These are phyloP conservation scores for Zarea fungicola DNA, from an alignment of 2,329 filamentous ascomycete species.

Conservation along the genomic window DNA sequence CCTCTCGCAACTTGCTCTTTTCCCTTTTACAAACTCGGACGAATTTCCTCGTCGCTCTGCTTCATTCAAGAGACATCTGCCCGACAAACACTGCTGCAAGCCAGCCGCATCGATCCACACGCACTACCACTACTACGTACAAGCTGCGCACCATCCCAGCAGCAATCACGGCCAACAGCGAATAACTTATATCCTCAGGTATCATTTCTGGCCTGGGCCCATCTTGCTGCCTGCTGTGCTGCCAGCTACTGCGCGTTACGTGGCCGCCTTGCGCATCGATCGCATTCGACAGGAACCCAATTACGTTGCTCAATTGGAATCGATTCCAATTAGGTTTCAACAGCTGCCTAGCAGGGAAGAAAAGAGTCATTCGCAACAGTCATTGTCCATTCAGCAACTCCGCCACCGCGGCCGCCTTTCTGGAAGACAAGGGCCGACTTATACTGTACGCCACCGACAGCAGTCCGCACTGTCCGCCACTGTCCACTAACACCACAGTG, in stretches of 20 bases:
- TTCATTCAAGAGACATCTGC: too few species aligned
- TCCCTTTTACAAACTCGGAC: too few species aligned
- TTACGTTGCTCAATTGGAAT: background rate
- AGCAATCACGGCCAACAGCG: background rate
- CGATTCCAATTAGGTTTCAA: background rate
- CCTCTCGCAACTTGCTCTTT: too few species aligned
- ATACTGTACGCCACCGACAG: background rate
- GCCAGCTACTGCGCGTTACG: background rate
- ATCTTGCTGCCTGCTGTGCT: background rate
- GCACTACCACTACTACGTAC: too few species aligned
- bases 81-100: too few species aligned
- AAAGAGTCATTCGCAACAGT: too few species aligned
- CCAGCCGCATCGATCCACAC: too few species aligned
- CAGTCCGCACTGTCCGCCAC: conserved; percentile 1
- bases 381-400: background rate
- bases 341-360: background rate
- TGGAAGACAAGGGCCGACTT: background rate
- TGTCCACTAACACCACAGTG: too few species aligned
- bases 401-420: background rate
- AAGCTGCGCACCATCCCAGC: background rate
- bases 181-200: too few species aligned
- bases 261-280: background rate
- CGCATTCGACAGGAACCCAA: background rate
- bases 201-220: background rate
- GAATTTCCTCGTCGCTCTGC: too few species aligned